Conservation (phyloP, 176 grass and related monocot genomes). For the Bonia amplexicaulis region DNA sequence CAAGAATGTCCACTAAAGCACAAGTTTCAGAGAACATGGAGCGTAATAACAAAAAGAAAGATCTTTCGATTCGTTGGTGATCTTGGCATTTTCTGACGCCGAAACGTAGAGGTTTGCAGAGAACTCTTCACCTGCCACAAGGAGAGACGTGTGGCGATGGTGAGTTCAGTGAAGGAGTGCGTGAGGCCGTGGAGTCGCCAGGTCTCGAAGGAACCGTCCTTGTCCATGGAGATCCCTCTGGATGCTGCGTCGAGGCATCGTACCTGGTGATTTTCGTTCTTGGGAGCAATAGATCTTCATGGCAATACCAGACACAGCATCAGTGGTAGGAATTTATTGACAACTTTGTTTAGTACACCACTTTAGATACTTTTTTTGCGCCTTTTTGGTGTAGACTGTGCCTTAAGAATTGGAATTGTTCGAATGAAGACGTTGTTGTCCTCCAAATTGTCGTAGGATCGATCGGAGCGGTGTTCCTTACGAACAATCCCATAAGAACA, state of each 20-base stretch:
- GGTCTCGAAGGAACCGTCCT: neutral
- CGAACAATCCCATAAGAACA: too few relatives aligned
- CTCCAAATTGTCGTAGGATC: too few relatives aligned
- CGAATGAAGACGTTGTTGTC: neutral
- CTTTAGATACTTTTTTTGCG: neutral
- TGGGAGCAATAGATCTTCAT: neutral
- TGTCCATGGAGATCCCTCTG: neutral
- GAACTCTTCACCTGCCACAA: neutral
- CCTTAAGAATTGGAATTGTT: neutral
- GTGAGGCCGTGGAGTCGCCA: slow-evolving; percentile 25
- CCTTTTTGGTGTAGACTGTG: neutral
- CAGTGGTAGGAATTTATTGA: neutral
- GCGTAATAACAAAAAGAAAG: neutral
- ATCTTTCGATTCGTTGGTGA: neutral
- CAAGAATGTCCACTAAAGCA: neutral
- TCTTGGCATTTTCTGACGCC: slow-evolving; percentile 1
- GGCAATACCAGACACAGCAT: neutral
- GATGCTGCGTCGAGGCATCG: slow-evolving; percentile 24
- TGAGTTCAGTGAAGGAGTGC: neutral
- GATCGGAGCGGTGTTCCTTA: too few relatives aligned
- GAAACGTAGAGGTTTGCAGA: neutral
- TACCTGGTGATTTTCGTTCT: neutral
- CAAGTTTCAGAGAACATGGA: neutral
- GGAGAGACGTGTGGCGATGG: slow-evolving; percentile 8
- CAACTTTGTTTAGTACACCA: neutral